Base-by-base conservation (phyloP, 2,329 filamentous ascomycete species). In the Cryphonectria nitschkei region DNA sequence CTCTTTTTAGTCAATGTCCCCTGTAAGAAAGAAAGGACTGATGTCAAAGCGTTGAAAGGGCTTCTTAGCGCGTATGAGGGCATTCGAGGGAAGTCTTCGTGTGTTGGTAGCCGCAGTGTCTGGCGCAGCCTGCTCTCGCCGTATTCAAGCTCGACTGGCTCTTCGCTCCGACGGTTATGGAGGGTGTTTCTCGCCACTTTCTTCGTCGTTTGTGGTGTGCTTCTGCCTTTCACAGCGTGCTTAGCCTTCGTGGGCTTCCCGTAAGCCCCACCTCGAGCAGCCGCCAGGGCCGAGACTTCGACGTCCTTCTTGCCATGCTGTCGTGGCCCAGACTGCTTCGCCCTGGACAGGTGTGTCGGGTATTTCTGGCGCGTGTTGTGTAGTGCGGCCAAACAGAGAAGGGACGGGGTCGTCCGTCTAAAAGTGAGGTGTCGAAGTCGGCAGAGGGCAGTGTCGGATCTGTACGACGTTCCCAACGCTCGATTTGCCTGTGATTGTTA, bases 401-500 rank as follows among this genome's bases (percentile, higher is more conserved):
- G 43, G 32, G 32, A 16, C 26, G 37, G 19, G 29, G 34, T 5
- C 2, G 63, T 14, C 54, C 29, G 32, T 34, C 13, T 19, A 14
- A 41, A 26, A 39, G 32, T 5, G n/a, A 50, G 16, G 16, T 43
- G 41, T 26, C 39, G 52, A 67, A 41, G 63, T 19, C 63, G 22
- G 26, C 34, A 29, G 14, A 60, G 34, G 63, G 63, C 43, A 29
- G 26, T 41, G 1, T n/a, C 50, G 22, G 41, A 43, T 22, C 63
- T 41, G n/a, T 39, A 26, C 41, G 43, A 37, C 54, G 63, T 62
- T 19, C 50, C 39, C 32, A 66, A 54, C 39, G 41, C n/a, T n/a
- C 39, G 54, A n/a, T 41, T 67, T 41, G 34, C 52, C 68, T 70
- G 63, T 16, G n/a, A 8, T 16, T 43, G 41, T n/a, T 3, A 60